These are phyloP conservation scores for Sarocladium strictum DNA, from an alignment of 2,329 filamentous ascomycete genomes.

Conservation along the genomic window DNA sequence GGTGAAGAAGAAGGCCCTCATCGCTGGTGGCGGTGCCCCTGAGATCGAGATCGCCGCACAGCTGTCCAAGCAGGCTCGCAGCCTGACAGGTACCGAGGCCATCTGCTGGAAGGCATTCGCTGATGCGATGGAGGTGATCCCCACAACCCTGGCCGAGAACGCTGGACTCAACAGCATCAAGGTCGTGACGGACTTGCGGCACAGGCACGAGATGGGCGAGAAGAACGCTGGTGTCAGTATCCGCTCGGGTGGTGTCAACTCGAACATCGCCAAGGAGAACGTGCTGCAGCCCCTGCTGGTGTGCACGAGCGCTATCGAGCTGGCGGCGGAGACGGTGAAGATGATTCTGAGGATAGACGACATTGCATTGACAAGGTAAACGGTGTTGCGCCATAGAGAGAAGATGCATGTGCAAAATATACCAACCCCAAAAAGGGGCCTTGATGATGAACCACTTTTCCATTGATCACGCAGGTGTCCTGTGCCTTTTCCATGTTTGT, in stretches of 20 bases:
- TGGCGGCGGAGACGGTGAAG: conserved; percentile 98
- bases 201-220: conserved; percentile 92
- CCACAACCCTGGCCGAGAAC: conserved; percentile 94
- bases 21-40: conserved; percentile 91
- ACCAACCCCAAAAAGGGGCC: conserved; percentile 20
- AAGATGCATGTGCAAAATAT: conserved; percentile 32
- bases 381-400: conserved; percentile 16
- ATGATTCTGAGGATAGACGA: conserved; percentile 71
- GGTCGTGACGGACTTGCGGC: conserved; percentile 91
- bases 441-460: conserved; percentile 7
- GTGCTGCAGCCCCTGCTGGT: conserved; percentile 94
- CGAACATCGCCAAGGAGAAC: conserved; percentile 94
- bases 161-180: conserved; percentile 97
- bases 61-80: conserved; percentile 74
- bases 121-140: conserved; percentile 94
- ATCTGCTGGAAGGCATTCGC: conserved; percentile 99
- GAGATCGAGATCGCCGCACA: conserved; percentile 94
- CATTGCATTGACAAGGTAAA: conserved; percentile 57
- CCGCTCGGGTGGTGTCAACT: conserved; percentile 94
- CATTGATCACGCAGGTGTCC: neutral
- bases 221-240: conserved; percentile 96
- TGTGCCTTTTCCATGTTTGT: neutral
- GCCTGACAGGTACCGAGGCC: conserved; percentile 82
- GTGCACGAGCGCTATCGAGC: conserved; percentile 93
- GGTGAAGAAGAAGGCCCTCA: conserved; percentile 99